phyloP scores from a whole-genome alignment of 371 early-diverging fungal genomes.

The Cladochytrium tenue region DNA sequence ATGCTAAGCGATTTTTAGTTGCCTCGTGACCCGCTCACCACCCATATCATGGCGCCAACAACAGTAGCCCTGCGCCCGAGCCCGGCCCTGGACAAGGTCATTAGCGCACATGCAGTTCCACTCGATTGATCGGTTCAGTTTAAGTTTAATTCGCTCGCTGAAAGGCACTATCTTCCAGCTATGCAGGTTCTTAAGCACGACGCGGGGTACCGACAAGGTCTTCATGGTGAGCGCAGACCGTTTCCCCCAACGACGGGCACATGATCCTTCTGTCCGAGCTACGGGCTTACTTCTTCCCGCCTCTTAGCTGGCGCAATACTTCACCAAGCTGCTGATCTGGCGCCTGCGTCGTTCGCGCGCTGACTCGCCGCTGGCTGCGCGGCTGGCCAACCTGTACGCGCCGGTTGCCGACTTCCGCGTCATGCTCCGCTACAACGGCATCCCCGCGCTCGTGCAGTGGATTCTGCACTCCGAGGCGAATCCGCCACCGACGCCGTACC shows the following conservation, averaged over 20 bases:
- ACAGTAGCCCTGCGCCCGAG: too few relatives aligned
- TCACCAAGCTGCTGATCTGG: conserved; percentile 85
- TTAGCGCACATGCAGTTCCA: not conserved
- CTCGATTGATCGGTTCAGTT: not conserved
- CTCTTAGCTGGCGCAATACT: conserved; percentile 82
- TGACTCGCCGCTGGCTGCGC: conserved; percentile 59
- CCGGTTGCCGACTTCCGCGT: conserved; percentile 90
- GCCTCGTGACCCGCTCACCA: too few relatives aligned
- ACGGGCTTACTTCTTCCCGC: not conserved
- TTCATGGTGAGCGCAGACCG: conserved; percentile 78
- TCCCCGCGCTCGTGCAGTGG: conserved; percentile 87
- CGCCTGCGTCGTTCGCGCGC: conserved; percentile 40
- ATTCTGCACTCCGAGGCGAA: conserved; percentile 63
- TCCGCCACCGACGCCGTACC: conserved; percentile 37
- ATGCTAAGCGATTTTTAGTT: too few relatives aligned
- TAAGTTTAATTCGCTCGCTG: not conserved
- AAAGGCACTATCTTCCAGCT: conserved; percentile 14
- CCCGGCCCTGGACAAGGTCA: conserved; percentile 32
- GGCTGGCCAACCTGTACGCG: conserved; percentile 73
- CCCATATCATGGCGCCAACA: too few relatives aligned
- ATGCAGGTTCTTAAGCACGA: conserved; percentile 39
- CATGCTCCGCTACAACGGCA: conserved; percentile 82
- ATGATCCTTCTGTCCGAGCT: too few relatives aligned
- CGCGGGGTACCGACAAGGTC: conserved; percentile 86
- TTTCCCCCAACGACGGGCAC: not conserved